phyloP scores from a whole-genome alignment of 768 basidiomycete species.

The Tylopilus sp. region DNA sequence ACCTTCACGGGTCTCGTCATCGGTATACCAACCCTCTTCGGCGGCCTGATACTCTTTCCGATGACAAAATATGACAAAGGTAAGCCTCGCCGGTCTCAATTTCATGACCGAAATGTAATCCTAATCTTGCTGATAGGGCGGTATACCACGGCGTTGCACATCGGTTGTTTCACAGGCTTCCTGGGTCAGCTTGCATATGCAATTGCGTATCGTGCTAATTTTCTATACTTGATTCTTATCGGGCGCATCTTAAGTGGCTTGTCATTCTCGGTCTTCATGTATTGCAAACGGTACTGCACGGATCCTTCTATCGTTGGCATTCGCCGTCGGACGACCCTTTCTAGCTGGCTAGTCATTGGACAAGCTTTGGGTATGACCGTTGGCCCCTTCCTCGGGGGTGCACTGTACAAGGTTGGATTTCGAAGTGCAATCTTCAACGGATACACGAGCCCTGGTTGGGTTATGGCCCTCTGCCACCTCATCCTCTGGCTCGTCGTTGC shows the following conservation, averaged over 20 bases:
- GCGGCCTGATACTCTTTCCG: conserved; percentile 55
- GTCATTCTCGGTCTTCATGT: conserved; percentile 62
- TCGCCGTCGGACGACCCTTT: conserved; percentile 58
- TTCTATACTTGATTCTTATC: too few relatives aligned
- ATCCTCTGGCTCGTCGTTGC: conserved; percentile 44
- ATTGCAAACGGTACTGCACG: conserved; percentile 61
- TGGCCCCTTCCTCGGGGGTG: conserved; percentile 62
- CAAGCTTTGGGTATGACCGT: conserved; percentile 58
- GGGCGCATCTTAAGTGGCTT: conserved; percentile 60
- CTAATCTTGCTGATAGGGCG: conserved; percentile 27
- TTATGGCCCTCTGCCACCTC: conserved; percentile 52
- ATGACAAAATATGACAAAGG: conserved; percentile 57
- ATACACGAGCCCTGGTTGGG: conserved; percentile 63
- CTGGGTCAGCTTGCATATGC: conserved; percentile 60
- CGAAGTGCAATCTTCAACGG: conserved; percentile 62
- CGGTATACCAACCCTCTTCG: conserved; percentile 63
- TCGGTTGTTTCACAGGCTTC: conserved; percentile 51
- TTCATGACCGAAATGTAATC: background rate
- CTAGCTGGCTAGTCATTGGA: conserved; percentile 59
- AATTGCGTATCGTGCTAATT: conserved; percentile 51
- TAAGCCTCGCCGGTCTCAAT: conserved; percentile 16
- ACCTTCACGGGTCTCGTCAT: conserved; percentile 66
- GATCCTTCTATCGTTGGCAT: conserved; percentile 66
- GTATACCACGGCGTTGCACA: conserved; percentile 56
- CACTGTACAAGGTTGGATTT: conserved; percentile 61